Evolutionary conservation across 306 rosid species (phyloP).

Genomic region (Vachellia collinsii): DNA sequence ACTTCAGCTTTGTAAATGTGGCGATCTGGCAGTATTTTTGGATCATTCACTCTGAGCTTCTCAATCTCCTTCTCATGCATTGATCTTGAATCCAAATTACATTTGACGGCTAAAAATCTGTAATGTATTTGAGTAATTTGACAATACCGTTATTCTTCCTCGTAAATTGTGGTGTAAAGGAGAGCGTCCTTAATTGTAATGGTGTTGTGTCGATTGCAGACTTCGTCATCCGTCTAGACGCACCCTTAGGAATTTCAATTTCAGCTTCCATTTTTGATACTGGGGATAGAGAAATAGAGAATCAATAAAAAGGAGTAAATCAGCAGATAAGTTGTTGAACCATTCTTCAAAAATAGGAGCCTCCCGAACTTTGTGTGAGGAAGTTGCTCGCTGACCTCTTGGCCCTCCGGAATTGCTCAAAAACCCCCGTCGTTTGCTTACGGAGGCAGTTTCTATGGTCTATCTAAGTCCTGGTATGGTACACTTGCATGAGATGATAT

Average conservation of each 20-base stretch:
- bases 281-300: not conserved
- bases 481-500: not conserved
- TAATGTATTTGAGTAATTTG: not conserved
- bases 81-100: conserved; percentile 7
- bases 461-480: conserved; percentile 22
- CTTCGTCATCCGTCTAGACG: not conserved
- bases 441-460: conserved; percentile 22
- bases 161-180: not conserved
- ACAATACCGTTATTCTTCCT: not conserved
- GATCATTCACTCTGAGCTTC: not conserved
- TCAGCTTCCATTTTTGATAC: not conserved
- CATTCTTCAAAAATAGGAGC: conserved; percentile 61
- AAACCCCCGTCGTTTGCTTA: conserved; percentile 57
- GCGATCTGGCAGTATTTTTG: not conserved
- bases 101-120: not conserved
- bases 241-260: not conserved
- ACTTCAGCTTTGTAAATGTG: conserved; percentile 23
- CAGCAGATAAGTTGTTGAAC: conserved; percentile 57
- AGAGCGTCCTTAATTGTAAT: not conserved
- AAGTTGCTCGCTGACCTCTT: conserved; percentile 57
- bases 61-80: not conserved
- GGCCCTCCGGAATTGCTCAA: conserved; percentile 57
- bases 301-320: conserved; percentile 44
- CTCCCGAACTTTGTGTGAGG: conserved; percentile 52
- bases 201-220: conserved; percentile 1